Conservation (phyloP, 768 basidiomycete species). For the Boletus vermiculosoides region DNA sequence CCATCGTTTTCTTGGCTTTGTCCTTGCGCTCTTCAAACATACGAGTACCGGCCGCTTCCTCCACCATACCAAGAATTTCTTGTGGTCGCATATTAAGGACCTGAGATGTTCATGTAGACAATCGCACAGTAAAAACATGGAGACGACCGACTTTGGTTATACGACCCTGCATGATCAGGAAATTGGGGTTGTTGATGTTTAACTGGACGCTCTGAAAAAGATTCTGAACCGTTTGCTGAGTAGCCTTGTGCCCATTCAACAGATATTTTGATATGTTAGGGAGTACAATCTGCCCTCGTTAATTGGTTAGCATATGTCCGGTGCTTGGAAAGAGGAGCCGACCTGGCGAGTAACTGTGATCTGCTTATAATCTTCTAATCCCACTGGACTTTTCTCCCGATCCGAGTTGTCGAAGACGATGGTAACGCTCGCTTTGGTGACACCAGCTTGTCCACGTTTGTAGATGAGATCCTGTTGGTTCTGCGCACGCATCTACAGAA, state of each 20-base stretch:
- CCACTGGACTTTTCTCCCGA: conserved; percentile 75
- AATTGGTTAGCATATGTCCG: neutral
- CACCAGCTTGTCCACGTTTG: conserved; percentile 96
- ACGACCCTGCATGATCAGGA: conserved; percentile 99
- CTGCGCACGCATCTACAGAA: conserved; percentile 78
- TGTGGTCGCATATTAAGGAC: conserved; percentile 97
- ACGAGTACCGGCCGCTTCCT: conserved; percentile 96
- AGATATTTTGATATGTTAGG: conserved; percentile 95
- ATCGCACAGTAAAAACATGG: neutral
- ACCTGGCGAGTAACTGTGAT: conserved; percentile 98
- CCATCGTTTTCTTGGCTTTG: conserved; percentile 94
- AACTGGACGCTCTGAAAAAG: conserved; percentile 96
- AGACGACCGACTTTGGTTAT: conserved; percentile 80
- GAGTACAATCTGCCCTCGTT: conserved; percentile 71
- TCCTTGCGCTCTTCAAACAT: conserved; percentile 99
- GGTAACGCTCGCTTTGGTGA: conserved; percentile 96
- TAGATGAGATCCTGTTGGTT: conserved; percentile 99
- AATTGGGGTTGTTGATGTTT: conserved; percentile 99
- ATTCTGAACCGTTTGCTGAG: conserved; percentile 80
- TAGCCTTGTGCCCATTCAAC: conserved; percentile 91
- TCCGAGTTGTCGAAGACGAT: conserved; percentile 99
- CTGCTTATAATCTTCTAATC: conserved; percentile 75
- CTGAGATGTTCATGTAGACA: conserved; percentile 22
- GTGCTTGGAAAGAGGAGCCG: conserved; percentile 17
- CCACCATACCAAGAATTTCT: conserved; percentile 97